phyloP scores from a whole-genome alignment of 805 yeast species.

The Saccharomyces eubayanus region DNA sequence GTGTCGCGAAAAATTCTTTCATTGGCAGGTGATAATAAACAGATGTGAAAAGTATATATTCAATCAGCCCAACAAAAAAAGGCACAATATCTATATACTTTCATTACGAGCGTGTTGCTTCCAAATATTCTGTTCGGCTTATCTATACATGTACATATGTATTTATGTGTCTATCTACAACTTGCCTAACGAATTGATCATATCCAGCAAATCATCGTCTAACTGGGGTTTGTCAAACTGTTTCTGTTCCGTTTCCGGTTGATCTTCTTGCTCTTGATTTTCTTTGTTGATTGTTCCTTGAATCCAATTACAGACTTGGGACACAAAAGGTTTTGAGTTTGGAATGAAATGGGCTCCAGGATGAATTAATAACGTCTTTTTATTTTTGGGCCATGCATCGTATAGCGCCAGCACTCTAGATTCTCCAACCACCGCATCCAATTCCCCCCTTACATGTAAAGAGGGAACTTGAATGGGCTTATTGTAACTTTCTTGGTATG shows the following conservation, averaged over 20 bases:
- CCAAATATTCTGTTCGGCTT: neutral
- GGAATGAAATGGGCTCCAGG: slow-evolving; percentile 98
- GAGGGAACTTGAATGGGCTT: slow-evolving; percentile 31
- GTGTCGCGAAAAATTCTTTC: neutral
- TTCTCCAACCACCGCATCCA: slow-evolving; percentile 79
- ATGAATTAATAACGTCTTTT: slow-evolving; percentile 52
- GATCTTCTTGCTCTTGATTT: neutral
- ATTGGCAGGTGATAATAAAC: neutral
- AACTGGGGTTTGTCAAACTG: slow-evolving; percentile 14
- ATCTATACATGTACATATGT: neutral
- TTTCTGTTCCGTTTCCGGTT: slow-evolving; percentile 1
- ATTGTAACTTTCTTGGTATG: slow-evolving; percentile 15
- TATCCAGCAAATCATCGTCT: slow-evolving; percentile 31
- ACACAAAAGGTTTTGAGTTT: slow-evolving; percentile 48
- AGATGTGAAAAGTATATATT: neutral
- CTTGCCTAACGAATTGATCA: slow-evolving; percentile 36
- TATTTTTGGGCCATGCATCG: slow-evolving; percentile 37
- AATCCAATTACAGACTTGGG: slow-evolving; percentile 32
- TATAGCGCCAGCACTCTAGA: slow-evolving; percentile 54
- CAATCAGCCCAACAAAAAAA: neutral
- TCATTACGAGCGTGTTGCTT: neutral
- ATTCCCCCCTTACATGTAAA: slow-evolving; percentile 75
- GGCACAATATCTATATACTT: neutral
- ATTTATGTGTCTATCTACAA: slow-evolving; percentile 5
- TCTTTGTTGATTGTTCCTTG: slow-evolving; percentile 1